Evolutionary conservation across 768 basidiomycete genomes (phyloP).

Genomic region (Phallus indusiatus): DNA sequence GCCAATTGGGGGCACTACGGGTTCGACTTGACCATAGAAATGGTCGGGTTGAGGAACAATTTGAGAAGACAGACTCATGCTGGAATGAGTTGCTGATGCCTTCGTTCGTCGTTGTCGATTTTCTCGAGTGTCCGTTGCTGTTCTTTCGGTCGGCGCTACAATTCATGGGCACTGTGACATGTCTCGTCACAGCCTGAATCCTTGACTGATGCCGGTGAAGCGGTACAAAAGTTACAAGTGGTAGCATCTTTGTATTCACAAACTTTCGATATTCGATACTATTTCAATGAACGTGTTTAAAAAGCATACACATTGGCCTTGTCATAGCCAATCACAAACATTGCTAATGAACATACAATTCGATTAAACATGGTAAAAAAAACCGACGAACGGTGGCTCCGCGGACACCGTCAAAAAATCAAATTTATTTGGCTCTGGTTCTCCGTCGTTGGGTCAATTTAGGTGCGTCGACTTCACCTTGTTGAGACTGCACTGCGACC

Average conservation of each 20-base stretch:
- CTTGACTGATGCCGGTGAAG: no score
- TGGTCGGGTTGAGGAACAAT: constrained; percentile 68
- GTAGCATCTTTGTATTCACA: no score
- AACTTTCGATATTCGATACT: no score
- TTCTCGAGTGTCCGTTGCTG: not conserved
- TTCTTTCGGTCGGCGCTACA: not conserved
- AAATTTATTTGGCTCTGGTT: not conserved
- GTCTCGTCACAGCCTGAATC: no score
- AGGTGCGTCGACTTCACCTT: not conserved
- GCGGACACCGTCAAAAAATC: no score
- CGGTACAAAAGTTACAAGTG: no score
- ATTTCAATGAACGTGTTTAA: no score
- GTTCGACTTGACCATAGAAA: constrained; percentile 52
- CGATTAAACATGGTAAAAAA: no score
- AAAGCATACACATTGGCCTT: no score
- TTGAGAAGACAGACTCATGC: constrained; percentile 34
- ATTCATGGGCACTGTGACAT: not conserved
- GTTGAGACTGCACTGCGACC: not conserved
- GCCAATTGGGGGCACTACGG: constrained; percentile 37
- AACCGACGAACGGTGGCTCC: no score
- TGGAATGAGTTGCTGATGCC: not conserved
- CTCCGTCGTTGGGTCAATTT: not conserved
- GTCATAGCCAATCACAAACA: no score
- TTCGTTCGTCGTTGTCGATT: not conserved
- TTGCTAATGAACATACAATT: no score